A percentile compares a stretch with the other conserved stretches of the same genome.
Evolutionary conservation across 371 early-diverging fungal genomes (phyloP).

Genomic region (Ordospora pajunii): DNA sequence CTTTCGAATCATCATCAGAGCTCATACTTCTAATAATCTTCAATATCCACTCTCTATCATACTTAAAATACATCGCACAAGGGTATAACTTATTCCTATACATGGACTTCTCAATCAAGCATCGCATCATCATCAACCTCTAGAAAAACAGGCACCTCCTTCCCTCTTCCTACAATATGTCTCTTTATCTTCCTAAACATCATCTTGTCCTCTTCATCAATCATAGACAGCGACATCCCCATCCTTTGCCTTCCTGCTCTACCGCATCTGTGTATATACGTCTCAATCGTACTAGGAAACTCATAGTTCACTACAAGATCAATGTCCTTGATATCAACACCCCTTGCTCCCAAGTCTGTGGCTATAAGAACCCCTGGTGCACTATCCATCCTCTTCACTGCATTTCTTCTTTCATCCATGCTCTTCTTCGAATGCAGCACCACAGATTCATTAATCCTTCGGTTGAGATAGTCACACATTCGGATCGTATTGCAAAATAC

Average conservation of each 20-base stretch:
- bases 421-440: slow-evolving; percentile 97
- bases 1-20: not conserved
- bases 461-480: slow-evolving; percentile 82
- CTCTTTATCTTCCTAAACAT: not conserved
- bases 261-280: slow-evolving; percentile 93
- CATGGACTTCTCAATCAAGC: not conserved
- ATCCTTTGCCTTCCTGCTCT: slow-evolving; percentile 82
- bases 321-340: slow-evolving; percentile 93
- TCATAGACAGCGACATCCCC: not conserved
- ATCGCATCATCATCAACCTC: not conserved
- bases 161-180: not conserved
- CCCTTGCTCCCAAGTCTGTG: slow-evolving; percentile 97
- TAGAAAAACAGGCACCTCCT: not conserved
- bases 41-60: not conserved
- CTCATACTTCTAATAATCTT: not conserved
- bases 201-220: not conserved
- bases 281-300: slow-evolving; percentile 86
- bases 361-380: slow-evolving; percentile 88
- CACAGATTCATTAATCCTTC: slow-evolving; percentile 81
- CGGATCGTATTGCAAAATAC: slow-evolving; percentile 94
- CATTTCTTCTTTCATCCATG: slow-evolving; percentile 89
- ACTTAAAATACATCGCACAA: not conserved
- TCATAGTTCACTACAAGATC: slow-evolving; percentile 94
- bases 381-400: slow-evolving; percentile 77
- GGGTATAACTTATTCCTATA: not conserved